phyloP scores from a whole-genome alignment of 345 rosid species.

The Arabidopsis suecica region DNA sequence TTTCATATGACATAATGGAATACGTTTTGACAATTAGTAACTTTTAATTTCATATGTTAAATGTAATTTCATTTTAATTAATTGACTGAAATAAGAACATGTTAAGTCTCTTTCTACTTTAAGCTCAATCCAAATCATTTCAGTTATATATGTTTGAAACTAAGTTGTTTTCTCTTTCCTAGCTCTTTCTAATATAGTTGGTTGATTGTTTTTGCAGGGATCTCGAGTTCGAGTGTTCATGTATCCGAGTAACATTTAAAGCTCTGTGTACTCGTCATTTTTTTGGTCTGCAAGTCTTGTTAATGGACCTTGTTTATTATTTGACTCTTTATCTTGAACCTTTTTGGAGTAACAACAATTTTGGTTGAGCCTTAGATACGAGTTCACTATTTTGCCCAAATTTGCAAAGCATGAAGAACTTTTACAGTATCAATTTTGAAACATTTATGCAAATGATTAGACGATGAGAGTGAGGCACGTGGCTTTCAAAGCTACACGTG shows the following conservation, averaged over 20 bases:
- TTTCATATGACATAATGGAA: too few species aligned
- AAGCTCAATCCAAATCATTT: background rate
- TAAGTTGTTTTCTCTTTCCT: too few species aligned
- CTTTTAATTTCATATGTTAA: too few species aligned
- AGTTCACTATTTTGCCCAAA: background rate
- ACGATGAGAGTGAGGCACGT: constrained; percentile 1
- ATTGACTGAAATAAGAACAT: too few species aligned
- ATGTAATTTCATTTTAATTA: too few species aligned
- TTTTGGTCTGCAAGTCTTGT: constrained; percentile 2
- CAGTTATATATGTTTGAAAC: too few species aligned
- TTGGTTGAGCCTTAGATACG: constrained; percentile 1
- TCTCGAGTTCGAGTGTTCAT: constrained; percentile 77
- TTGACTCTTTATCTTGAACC: background rate
- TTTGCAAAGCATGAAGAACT: too few species aligned
- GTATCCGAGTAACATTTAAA: constrained; percentile 88
- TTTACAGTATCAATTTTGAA: background rate
- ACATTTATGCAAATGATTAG: background rate
- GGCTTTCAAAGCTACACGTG: constrained; percentile 22
- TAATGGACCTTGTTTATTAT: background rate
- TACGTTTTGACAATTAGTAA: too few species aligned
- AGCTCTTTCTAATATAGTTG: background rate
- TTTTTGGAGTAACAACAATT: background rate
- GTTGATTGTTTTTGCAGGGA: constrained; percentile 57
- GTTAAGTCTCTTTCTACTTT: too few species aligned
- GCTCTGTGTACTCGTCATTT: constrained; percentile 23